These are phyloP conservation scores for Lotmaria passim DNA, from an alignment of 208 protist species.

Conservation along the genomic window DNA sequence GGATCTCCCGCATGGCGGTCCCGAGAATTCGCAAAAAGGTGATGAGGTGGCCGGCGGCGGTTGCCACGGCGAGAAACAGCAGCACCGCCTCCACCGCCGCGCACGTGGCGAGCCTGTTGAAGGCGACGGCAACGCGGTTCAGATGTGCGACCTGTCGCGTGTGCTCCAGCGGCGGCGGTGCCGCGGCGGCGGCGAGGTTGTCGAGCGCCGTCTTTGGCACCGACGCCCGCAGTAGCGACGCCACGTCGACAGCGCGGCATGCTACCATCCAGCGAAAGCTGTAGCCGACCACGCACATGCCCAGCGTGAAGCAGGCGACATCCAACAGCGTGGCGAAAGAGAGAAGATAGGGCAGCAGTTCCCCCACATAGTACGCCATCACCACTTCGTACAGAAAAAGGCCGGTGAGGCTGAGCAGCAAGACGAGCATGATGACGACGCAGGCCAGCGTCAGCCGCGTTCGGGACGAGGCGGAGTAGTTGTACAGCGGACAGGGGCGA, in stretches of 20 bases:
- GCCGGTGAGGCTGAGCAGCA: background rate
- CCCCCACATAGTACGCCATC: conserved; percentile 14
- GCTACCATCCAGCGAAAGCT: conserved; percentile 15
- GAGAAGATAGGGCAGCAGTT: conserved; percentile 5
- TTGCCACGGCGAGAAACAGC: background rate
- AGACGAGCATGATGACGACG: background rate
- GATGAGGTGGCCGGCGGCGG: background rate
- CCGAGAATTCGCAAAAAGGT: conserved; percentile 14
- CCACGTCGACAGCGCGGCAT: background rate
- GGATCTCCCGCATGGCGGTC: conserved; percentile 15
- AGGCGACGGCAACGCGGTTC: background rate
- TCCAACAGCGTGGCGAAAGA: conserved; percentile 1
- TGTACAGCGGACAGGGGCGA: conserved; percentile 2
- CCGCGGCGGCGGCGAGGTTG: background rate
- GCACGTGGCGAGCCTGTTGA: background rate
- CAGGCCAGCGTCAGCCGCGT: background rate
- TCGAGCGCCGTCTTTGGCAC: background rate
- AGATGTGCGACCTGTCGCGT: background rate
- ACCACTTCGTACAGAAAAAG: conserved; percentile 8
- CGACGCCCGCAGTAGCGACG: background rate
- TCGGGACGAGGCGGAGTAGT: background rate
- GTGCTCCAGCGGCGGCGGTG: background rate
- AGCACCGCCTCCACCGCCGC: conserved; percentile 9
- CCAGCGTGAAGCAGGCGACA: background rate
- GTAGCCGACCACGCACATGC: conserved; percentile 14